Conservation (phyloP, 179 eudicot genomes). For the Vitellaria paradoxa region DNA sequence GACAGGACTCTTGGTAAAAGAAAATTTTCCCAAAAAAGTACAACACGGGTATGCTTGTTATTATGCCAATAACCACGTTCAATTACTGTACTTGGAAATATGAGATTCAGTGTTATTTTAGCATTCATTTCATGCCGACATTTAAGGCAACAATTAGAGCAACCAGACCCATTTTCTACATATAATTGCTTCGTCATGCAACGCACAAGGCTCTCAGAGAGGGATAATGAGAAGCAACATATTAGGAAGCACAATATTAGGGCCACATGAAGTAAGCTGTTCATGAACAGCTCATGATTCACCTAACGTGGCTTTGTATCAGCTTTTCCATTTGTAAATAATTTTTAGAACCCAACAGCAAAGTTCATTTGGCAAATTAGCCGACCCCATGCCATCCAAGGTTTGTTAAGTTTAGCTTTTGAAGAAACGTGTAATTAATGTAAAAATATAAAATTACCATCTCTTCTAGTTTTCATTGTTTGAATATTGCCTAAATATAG, state of each 20-base stretch:
- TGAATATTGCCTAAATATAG: too few relatives aligned
- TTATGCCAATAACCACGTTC: neutral
- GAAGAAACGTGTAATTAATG: neutral
- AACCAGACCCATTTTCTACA: slow-evolving; percentile 52
- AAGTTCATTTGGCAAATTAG: neutral
- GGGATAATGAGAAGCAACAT: neutral
- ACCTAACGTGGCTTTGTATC: slow-evolving; percentile 40
- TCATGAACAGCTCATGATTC: slow-evolving; percentile 25
- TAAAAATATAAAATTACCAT: too few relatives aligned
- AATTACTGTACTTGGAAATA: neutral
- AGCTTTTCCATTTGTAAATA: too few relatives aligned
- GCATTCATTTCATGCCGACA: neutral
- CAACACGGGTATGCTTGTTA: neutral
- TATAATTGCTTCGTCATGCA: neutral
- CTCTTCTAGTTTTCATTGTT: too few relatives aligned
- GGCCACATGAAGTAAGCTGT: neutral
- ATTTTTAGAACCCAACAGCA: neutral
- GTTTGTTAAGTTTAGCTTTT: too few relatives aligned
- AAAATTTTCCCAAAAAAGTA: neutral
- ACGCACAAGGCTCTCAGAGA: neutral
- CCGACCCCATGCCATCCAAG: neutral
- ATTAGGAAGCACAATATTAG: neutral
- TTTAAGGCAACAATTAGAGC: slow-evolving; percentile 31
- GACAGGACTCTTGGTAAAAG: neutral
- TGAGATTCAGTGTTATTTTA: slow-evolving; percentile 17